These are phyloP conservation scores for Pavlovales sp. DNA, from an alignment of 208 protist genomes.

Conservation along the genomic window DNA sequence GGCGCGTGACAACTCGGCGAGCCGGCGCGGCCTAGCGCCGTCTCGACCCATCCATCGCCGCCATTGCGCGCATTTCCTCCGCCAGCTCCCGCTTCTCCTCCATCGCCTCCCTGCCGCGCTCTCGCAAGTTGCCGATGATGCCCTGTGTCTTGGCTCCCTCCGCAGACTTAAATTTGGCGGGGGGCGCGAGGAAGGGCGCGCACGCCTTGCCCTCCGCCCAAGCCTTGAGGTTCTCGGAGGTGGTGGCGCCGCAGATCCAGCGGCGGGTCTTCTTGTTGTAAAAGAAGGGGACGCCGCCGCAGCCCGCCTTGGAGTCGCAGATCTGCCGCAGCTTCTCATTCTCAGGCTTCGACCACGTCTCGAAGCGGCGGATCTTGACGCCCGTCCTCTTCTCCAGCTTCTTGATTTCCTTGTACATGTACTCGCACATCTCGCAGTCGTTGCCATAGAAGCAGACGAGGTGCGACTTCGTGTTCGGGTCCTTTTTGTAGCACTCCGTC, in stretches of 20 bases:
- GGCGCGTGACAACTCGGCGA: no score
- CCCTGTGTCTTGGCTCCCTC: background rate
- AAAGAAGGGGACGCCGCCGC: slow-evolving; percentile 40
- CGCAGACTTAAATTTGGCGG: background rate
- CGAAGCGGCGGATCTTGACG: slow-evolving; percentile 30
- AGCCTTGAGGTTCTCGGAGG: slow-evolving; percentile 25
- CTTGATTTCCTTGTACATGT: slow-evolving; percentile 18
- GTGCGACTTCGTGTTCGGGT: no score
- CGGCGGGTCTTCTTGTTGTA: slow-evolving; percentile 24
- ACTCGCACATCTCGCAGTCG: slow-evolving; percentile 19
- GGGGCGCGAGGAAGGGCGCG: slow-evolving; percentile 9
- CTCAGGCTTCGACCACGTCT: slow-evolving; percentile 15
- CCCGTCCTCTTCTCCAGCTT: slow-evolving; percentile 1
- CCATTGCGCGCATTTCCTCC: no score
- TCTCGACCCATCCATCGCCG: no score
- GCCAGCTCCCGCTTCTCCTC: no score
- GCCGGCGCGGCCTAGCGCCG: no score
- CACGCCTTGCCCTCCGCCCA: background rate
- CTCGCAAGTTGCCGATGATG: background rate
- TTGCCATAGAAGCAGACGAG: slow-evolving; percentile 22
- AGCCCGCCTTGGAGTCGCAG: background rate
- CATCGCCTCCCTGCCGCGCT: background rate
- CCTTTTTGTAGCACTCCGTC: no score
- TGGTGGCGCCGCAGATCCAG: slow-evolving; percentile 41
- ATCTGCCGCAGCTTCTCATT: slow-evolving; percentile 22